Evolutionary conservation across 2,329 filamentous ascomycete genomes (phyloP), one percentile per base, ranked within the genome.

Genomic region (Phialemoniopsis sp.): DNA sequence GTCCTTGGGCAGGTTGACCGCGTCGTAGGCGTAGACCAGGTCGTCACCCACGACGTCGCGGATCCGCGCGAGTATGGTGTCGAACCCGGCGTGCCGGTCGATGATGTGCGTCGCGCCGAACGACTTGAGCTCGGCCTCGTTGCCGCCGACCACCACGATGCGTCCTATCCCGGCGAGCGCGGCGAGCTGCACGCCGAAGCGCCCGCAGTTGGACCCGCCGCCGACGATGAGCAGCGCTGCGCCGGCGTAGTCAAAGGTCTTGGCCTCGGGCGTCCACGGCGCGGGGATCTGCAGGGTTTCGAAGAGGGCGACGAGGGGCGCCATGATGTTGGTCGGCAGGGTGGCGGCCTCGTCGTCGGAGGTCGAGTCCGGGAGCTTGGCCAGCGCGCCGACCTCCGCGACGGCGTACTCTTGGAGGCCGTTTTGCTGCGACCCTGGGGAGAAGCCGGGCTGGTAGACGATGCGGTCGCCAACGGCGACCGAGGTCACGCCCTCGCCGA

Each of bases 31-130:
- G 40, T 67, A 65, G 6, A 62, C 12, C 5, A 67, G 46, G 6
- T 65, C 61, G 42, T 67, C 64, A 4, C 60, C 60, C 2, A 63
- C 61, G 7, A 66, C 46, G 3, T 44, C 51, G 1, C 56, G 54
- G 38, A 68, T 58, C n/a, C 56, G 49, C 1, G 39, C 42, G 1
- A 52, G 44, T 3, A 66, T 48, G 4, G 55, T 53, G 9, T 62
- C 55, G 26, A 57, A 28, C 7, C 46, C 44, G 2, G 48, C 56
- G 37, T 66, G 56, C 5, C 66, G 63, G 38, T 65, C 59, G n/a
- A 68, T 43, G 3, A 68, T 54, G 44, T 67, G 56, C 2, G 64
- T 68, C 1, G 67, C 67, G 2, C 66, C 66, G 14, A 50, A 54
- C 8, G 28, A 38, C 32, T 51, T 57, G 19, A 69, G 44, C 38